These are phyloP conservation scores for Cicer judaicum DNA, from an alignment of 306 rosid genomes.

Conservation along the genomic window DNA sequence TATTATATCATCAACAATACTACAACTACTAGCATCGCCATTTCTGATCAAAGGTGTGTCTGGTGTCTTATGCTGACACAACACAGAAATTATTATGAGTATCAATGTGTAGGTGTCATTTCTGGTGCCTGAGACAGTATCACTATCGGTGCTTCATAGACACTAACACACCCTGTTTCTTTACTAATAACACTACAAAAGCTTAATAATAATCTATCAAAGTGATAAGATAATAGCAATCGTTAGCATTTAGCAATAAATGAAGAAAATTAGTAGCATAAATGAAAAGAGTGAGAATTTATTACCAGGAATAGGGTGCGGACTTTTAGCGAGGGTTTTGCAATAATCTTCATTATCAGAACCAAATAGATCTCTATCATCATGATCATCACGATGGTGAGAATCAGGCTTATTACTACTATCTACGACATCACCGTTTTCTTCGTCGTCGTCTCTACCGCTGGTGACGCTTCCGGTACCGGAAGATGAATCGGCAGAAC, in stretches of 20 bases:
- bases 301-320: slow-evolving; percentile 78
- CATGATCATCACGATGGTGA: slow-evolving; percentile 23
- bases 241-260: background rate
- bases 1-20: background rate
- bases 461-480: slow-evolving; percentile 53
- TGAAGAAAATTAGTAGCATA: background rate
- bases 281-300: slow-evolving; percentile 6
- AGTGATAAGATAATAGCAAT: background rate
- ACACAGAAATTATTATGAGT: too few species aligned
- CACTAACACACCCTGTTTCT: slow-evolving; percentile 4
- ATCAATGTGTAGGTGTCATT: too few species aligned
- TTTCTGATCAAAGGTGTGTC: too few species aligned
- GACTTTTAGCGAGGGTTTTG: slow-evolving; percentile 79
- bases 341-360: slow-evolving; percentile 87
- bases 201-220: background rate
- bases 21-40: too few species aligned
- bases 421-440: slow-evolving; percentile 62
- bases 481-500: slow-evolving; percentile 63
- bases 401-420: slow-evolving; percentile 18
- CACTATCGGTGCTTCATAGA: background rate
- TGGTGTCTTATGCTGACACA: too few species aligned
- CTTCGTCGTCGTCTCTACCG: slow-evolving; percentile 59
- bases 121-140: too few species aligned
- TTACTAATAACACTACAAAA: background rate
- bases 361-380: slow-evolving; percentile 84